Evolutionary conservation across 371 early-diverging fungal genomes (phyloP).

Genomic region (Mucor mucedo): DNA sequence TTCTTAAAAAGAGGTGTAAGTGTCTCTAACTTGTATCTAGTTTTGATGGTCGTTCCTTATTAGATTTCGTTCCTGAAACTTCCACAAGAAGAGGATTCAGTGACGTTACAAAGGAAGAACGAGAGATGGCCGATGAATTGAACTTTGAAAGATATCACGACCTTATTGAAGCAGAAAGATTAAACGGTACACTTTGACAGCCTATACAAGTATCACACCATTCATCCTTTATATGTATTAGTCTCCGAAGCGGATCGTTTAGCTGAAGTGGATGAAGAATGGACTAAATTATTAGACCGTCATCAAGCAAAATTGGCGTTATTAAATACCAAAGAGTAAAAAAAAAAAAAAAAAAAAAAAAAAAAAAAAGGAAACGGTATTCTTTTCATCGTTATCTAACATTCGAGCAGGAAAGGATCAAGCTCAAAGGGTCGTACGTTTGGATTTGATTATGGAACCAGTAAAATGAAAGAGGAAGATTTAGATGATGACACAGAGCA

Average conservation of each 20-base stretch:
- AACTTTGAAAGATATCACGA: slow-evolving; percentile 66
- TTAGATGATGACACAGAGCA: slow-evolving; percentile 32
- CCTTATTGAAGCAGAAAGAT: slow-evolving; percentile 58
- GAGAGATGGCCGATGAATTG: slow-evolving; percentile 50
- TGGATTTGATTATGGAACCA: slow-evolving; percentile 53
- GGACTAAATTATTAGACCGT: slow-evolving; percentile 56
- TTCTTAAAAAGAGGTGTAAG: neutral
- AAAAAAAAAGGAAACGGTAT: slow-evolving; percentile 7
- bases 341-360: neutral
- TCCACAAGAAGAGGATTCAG: slow-evolving; percentile 11
- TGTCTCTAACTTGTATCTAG: slow-evolving; percentile 20
- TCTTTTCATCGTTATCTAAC: no score
- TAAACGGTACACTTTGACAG: slow-evolving; percentile 39
- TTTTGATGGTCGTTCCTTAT: slow-evolving; percentile 63
- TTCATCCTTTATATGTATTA: slow-evolving; percentile 10
- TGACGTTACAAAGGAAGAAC: slow-evolving; percentile 36
- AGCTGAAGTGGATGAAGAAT: slow-evolving; percentile 55
- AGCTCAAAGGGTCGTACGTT: slow-evolving; percentile 16
- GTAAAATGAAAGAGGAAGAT: slow-evolving; percentile 14
- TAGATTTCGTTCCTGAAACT: slow-evolving; percentile 55
- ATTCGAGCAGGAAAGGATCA: neutral
- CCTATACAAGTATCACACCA: neutral
- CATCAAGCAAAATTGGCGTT: slow-evolving; percentile 57
- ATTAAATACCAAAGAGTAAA: slow-evolving; percentile 33
- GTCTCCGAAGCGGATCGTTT: slow-evolving; percentile 51